Conservation (phyloP, 345 rosid genomes). For the Clausena lansium region DNA sequence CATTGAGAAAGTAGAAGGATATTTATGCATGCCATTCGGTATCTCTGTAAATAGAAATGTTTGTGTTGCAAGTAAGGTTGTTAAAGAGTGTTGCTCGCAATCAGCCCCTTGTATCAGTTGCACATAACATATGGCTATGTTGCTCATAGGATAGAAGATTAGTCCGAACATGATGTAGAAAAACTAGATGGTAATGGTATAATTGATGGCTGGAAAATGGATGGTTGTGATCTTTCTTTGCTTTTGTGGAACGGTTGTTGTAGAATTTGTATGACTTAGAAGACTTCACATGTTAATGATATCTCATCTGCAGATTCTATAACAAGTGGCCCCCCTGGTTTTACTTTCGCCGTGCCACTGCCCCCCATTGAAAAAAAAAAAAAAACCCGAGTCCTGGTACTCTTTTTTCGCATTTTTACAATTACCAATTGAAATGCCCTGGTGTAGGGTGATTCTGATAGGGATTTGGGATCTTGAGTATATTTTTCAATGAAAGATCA, state of each 20-base stretch:
- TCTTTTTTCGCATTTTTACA: not conserved
- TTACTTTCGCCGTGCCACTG: not conserved
- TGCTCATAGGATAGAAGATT: conserved; percentile 16
- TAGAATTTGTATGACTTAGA: not conserved
- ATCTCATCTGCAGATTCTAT: not conserved
- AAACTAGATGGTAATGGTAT: conserved; percentile 14
- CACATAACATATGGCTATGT: conserved; percentile 10
- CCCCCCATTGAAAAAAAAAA: not conserved
- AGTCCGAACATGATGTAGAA: conserved; percentile 9
- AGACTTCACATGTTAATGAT: not conserved
- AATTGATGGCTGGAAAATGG: conserved; percentile 12
- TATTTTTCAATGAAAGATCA: not conserved
- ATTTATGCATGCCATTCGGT: conserved; percentile 2
- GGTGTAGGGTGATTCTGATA: too few relatives aligned
- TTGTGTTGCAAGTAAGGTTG: conserved; percentile 23
- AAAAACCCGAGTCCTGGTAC: not conserved
- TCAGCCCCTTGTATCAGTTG: conserved; percentile 18
- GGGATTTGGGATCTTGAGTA: not conserved
- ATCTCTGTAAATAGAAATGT: conserved; percentile 25
- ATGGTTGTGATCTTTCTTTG: not conserved
- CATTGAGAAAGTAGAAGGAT: conserved; percentile 9
- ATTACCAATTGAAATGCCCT: not conserved
- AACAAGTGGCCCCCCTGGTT: not conserved
- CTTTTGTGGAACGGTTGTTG: not conserved
- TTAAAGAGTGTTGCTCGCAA: conserved; percentile 1